Conservation (phyloP, 305 asterid species). For the Fraxinus xanthoxyloides region DNA sequence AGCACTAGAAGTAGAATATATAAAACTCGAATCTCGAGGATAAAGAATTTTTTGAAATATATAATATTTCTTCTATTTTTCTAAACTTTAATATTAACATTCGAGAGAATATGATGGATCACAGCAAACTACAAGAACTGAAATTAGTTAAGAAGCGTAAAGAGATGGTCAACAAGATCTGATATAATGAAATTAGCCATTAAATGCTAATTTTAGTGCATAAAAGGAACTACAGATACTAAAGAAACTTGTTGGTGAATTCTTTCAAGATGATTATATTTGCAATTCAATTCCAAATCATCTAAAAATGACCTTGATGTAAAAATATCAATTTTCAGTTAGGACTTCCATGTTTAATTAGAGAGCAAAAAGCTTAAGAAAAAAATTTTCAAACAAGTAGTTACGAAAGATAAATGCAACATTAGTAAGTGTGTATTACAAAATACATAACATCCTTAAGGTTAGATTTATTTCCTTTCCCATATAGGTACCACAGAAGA, state of each 20-base stretch:
- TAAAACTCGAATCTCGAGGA: conserved; percentile 13
- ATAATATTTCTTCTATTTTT: background rate
- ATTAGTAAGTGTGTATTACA: background rate
- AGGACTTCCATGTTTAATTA: conserved; percentile 1
- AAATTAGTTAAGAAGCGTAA: background rate
- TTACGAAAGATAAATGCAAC: conserved; percentile 11
- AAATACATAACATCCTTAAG: conserved; percentile 10
- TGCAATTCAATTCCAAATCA: background rate
- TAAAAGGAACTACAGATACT: background rate
- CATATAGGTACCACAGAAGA: conserved; percentile 90
- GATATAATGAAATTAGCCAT: background rate
- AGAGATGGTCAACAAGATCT: background rate
- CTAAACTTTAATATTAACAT: background rate
- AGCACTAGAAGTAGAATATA: conserved; percentile 8
- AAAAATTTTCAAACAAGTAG: background rate
- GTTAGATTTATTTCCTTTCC: conserved; percentile 63
- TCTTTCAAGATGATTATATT: no score
- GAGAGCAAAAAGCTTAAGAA: conserved; percentile 1
- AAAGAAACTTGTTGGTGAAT: no score
- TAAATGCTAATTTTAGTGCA: background rate
- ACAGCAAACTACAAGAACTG: background rate
- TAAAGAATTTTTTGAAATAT: background rate
- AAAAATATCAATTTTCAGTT: background rate
- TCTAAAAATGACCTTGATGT: background rate
- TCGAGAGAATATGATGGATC: background rate